These are phyloP conservation scores for Aphanoascus verrucosus DNA, from an alignment of 2,329 filamentous ascomycete genomes.

Conservation along the genomic window DNA sequence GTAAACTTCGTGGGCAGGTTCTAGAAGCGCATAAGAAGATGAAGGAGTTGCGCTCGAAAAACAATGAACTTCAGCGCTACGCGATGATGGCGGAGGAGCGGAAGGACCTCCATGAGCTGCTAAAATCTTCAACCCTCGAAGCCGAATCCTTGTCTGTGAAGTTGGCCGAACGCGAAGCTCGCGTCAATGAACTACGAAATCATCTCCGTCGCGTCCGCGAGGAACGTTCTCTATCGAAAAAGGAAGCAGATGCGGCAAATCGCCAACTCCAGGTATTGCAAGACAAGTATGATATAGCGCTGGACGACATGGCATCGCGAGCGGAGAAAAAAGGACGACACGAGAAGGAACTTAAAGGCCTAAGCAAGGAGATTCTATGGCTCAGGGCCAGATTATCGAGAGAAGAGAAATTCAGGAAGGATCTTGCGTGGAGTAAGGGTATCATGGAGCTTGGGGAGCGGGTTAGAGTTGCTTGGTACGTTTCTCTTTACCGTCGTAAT, in stretches of 20 bases:
- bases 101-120: constrained; percentile 36
- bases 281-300: constrained; percentile 54
- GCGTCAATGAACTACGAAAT: constrained; percentile 44
- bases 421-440: constrained; percentile 76
- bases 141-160: constrained; percentile 61
- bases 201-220: constrained; percentile 55
- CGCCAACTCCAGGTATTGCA: constrained; percentile 39
- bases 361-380: constrained; percentile 84
- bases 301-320: constrained; percentile 37
- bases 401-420: constrained; percentile 67
- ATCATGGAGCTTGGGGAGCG: constrained; percentile 71
- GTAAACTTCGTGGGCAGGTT: constrained; percentile 51
- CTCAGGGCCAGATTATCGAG: constrained; percentile 70
- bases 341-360: constrained; percentile 62
- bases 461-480: constrained; percentile 62
- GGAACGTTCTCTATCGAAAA: constrained; percentile 34
- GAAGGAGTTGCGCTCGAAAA: constrained; percentile 44
- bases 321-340: constrained; percentile 36
- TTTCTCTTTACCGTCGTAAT: constrained; percentile 22
- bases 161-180: constrained; percentile 56
- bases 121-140: constrained; percentile 40
- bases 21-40: constrained; percentile 49
- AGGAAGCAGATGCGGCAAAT: constrained; percentile 32
- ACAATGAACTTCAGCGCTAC: constrained; percentile 43
- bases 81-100: constrained; percentile 37